A percentile compares a stretch with the other conserved stretches of the same genome.
Conservation (phyloP, 345 rosid genomes). For the Linum usitatissimum region DNA sequence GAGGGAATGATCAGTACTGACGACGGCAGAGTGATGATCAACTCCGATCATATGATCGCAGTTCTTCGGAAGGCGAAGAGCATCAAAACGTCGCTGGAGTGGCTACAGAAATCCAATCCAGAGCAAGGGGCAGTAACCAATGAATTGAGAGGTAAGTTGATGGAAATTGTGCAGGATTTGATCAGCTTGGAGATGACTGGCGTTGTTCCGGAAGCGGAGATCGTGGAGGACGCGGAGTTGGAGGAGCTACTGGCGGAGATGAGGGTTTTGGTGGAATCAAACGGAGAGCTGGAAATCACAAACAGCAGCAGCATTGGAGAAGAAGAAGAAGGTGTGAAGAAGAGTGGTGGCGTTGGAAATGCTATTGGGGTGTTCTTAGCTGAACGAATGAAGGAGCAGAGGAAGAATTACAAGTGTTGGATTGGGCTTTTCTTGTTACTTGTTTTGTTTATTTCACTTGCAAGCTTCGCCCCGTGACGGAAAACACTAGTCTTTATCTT, state of each 20-base stretch:
- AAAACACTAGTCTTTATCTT: background rate
- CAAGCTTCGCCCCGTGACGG: background rate
- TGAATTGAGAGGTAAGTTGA: slow-evolving; percentile 18
- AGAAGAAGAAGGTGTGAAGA: slow-evolving; percentile 15
- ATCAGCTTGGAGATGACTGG: slow-evolving; percentile 20
- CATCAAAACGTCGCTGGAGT: slow-evolving; percentile 21
- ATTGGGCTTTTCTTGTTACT: background rate
- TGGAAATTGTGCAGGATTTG: slow-evolving; percentile 22
- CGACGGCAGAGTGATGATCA: slow-evolving; percentile 17
- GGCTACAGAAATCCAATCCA: slow-evolving; percentile 16
- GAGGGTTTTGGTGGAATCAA: slow-evolving; percentile 22
- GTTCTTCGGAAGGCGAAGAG: slow-evolving; percentile 22
- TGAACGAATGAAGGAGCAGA: slow-evolving; percentile 17
- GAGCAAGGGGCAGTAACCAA: slow-evolving; percentile 16
- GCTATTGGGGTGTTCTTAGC: slow-evolving; percentile 15
- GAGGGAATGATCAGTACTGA: slow-evolving; percentile 9
- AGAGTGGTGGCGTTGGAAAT: slow-evolving; percentile 12
- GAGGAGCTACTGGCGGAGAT: slow-evolving; percentile 26
- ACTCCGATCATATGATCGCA: slow-evolving; percentile 15
- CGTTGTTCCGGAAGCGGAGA: too few relatives aligned
- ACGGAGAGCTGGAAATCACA: too few relatives aligned
- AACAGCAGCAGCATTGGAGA: slow-evolving; percentile 16
- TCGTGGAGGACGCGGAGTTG: slow-evolving; percentile 22
- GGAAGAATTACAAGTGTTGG: slow-evolving; percentile 9
- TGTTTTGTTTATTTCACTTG: background rate